Evolutionary conservation across 345 rosid genomes (phyloP).

Genomic region (Cardamine chenopodiifolia): DNA sequence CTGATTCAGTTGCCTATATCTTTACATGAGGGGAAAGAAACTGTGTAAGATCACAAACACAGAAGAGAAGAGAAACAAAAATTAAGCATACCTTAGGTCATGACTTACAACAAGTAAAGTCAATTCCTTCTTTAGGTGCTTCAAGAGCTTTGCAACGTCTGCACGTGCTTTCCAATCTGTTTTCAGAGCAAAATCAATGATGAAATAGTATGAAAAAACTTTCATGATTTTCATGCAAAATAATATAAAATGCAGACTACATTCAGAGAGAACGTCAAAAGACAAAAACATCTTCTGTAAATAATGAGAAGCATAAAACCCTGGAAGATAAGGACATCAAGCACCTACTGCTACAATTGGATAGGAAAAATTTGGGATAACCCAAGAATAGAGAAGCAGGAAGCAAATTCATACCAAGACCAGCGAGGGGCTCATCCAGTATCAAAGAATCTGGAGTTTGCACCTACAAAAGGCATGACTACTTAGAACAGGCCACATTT

Average conservation of each 20-base stretch:
- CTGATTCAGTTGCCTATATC: too few relatives aligned
- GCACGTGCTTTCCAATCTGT: conserved; percentile 95
- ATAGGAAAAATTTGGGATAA: too few relatives aligned
- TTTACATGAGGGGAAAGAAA: conserved; percentile 10
- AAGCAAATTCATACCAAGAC: conserved; percentile 70
- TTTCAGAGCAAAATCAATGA: conserved; percentile 21
- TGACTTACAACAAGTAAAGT: conserved; percentile 90
- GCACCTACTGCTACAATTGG: too few relatives aligned
- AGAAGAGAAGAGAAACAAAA: conserved; percentile 23
- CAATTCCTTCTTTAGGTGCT: conserved; percentile 80
- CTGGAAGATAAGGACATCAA: too few relatives aligned
- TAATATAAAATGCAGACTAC: too few relatives aligned
- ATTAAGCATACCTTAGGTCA: conserved; percentile 72
- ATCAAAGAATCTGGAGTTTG: conserved; percentile 82
- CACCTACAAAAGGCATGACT: conserved; percentile 53
- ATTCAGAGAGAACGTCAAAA: too few relatives aligned
- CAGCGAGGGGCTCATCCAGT: conserved; percentile 96
- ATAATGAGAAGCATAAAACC: too few relatives aligned
- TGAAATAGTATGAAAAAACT: too few relatives aligned
- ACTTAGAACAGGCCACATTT: conserved; percentile 10
- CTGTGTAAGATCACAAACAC: conserved; percentile 19
- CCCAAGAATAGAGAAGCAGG: conserved; percentile 27
- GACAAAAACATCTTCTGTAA: too few relatives aligned
- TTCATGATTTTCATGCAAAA: too few relatives aligned
- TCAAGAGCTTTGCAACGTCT: conserved; percentile 86